These are phyloP conservation scores for Ophiocordyceps camponoti-saundersi DNA, from an alignment of 2,329 filamentous ascomycete species.

Conservation along the genomic window DNA sequence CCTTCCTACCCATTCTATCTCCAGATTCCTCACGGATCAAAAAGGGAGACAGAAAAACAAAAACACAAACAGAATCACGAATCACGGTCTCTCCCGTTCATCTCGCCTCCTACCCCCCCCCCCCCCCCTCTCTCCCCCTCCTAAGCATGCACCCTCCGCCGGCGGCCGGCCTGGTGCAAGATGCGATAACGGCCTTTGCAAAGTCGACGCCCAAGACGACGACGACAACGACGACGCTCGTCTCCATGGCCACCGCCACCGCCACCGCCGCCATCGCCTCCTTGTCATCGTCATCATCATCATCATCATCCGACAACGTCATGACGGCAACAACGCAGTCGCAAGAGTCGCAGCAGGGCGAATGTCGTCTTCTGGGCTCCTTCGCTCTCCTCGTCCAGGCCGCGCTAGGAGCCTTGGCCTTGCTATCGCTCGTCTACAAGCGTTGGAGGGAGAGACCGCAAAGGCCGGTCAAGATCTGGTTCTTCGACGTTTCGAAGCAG, in stretches of 20 bases:
- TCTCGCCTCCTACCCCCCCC: too few relatives aligned
- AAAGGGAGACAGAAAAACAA: too few relatives aligned
- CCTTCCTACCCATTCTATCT: too few relatives aligned
- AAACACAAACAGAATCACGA: too few relatives aligned
- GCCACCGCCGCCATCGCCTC: conserved; percentile 12
- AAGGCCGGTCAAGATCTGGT: conserved; percentile 89
- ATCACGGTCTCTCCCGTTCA: too few relatives aligned
- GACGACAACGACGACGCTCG: neutral
- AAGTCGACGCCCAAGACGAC: conserved; percentile 3
- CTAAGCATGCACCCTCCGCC: conserved; percentile 1
- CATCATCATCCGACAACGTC: too few relatives aligned
- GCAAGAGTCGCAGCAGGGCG: conserved; percentile 29
- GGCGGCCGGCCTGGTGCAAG: neutral
- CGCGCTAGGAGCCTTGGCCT: conserved; percentile 65
- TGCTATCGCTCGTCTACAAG: conserved; percentile 83
- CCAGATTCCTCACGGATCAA: too few relatives aligned
- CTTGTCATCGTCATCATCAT: too few relatives aligned
- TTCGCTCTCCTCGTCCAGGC: conserved; percentile 86
- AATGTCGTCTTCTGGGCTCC: conserved; percentile 75
- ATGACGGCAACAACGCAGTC: too few relatives aligned
- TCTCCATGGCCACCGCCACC: conserved; percentile 6
- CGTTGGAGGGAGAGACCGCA: conserved; percentile 84
- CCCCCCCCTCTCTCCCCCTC: too few relatives aligned
- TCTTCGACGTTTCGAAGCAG: conserved; percentile 94
- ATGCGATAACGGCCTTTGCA: neutral